Conservation (phyloP, 2,329 filamentous ascomycete species). For the Colletotrichum tropicicola region DNA sequence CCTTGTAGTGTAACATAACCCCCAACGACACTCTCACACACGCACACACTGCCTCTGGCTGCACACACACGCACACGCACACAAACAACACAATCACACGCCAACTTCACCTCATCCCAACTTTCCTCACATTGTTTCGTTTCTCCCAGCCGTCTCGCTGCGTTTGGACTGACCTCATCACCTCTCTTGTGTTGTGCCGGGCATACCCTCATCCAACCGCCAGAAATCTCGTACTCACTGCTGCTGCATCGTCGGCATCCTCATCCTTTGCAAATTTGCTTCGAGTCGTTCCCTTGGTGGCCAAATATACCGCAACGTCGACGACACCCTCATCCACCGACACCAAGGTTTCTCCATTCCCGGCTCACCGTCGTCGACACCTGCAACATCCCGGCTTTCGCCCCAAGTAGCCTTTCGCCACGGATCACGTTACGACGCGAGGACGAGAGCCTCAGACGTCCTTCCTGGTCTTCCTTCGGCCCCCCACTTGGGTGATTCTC, state of each 20-base stretch:
- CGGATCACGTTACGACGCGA: constrained; percentile 11
- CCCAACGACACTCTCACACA: constrained; percentile 10
- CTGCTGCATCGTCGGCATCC: constrained; percentile 6
- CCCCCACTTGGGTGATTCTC: constrained; percentile 32
- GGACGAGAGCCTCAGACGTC: constrained; percentile 23
- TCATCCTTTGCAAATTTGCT: background rate
- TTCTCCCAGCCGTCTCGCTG: constrained; percentile 15
- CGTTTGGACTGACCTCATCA: constrained; percentile 10
- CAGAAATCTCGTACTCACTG: background rate
- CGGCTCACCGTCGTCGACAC: constrained; percentile 27
- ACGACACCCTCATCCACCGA: background rate
- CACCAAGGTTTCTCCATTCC: constrained; percentile 26
- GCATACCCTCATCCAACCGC: background rate
- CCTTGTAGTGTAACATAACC: constrained; percentile 23
- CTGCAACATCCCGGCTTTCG: constrained; percentile 21
- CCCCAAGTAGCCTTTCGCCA: constrained; percentile 20
- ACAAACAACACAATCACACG: background rate
- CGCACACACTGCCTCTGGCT: background rate
- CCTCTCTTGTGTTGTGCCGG: constrained; percentile 10
- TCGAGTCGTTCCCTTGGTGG: background rate
- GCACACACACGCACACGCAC: constrained; percentile 6
- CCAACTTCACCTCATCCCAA: constrained; percentile 24
- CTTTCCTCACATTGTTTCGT: constrained; percentile 26
- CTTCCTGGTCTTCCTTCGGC: constrained; percentile 24
- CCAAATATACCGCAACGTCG: background rate